Evolutionary conservation across 2,329 filamentous ascomycete species (phyloP).

Genomic region (Dactylella cylindrospora): DNA sequence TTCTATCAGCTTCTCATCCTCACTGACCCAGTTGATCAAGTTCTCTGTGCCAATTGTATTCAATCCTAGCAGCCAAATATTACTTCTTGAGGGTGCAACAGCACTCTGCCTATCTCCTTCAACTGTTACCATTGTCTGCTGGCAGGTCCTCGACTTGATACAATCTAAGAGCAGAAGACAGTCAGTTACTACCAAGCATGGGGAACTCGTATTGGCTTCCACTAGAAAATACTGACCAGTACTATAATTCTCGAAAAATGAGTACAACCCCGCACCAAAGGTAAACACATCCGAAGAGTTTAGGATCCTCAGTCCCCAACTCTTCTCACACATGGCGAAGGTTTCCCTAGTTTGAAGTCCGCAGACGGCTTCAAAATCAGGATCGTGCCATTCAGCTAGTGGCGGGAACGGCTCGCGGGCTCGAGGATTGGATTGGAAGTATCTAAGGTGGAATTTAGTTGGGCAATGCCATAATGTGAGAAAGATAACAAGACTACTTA

Average conservation of each 20-base stretch:
- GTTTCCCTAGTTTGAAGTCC: slow-evolving; percentile 3
- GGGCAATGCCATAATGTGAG: not conserved
- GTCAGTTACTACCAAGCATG: not conserved
- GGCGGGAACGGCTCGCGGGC: slow-evolving; percentile 54
- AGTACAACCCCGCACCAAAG: slow-evolving; percentile 52
- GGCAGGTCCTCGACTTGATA: slow-evolving; percentile 41
- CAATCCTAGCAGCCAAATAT: slow-evolving; percentile 41
- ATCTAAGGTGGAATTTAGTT: slow-evolving; percentile 38
- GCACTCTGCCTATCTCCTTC: slow-evolving; percentile 24
- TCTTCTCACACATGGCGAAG: slow-evolving; percentile 51
- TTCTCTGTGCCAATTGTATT: slow-evolving; percentile 36
- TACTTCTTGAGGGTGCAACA: slow-evolving; percentile 13
- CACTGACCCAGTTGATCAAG: slow-evolving; percentile 13
- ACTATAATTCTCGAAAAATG: slow-evolving; percentile 50
- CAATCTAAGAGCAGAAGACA: slow-evolving; percentile 39
- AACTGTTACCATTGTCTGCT: slow-evolving; percentile 37
- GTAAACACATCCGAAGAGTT: slow-evolving; percentile 49
- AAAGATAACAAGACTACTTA: slow-evolving; percentile 53
- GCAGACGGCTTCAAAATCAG: slow-evolving; percentile 45
- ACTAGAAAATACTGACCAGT: slow-evolving; percentile 17
- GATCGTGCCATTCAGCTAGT: slow-evolving; percentile 44
- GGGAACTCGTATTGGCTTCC: too few relatives aligned
- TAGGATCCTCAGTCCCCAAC: slow-evolving; percentile 49
- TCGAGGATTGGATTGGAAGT: slow-evolving; percentile 57
- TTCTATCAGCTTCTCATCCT: slow-evolving; percentile 11